Conservation (phyloP, 2,329 filamentous ascomycete species). For the Ophiostoma quercus region DNA sequence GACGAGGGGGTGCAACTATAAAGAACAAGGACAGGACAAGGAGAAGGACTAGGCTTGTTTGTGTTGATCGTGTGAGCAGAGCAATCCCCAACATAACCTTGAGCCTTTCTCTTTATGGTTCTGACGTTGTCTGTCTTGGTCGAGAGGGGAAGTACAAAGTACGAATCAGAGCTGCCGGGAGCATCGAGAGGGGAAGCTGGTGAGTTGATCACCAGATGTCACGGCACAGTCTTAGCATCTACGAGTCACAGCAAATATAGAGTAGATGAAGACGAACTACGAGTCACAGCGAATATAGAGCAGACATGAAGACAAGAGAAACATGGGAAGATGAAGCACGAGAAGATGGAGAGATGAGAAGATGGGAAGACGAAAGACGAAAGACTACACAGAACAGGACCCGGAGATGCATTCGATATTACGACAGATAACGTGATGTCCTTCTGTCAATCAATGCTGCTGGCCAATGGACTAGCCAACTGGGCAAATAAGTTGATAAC, state of each 20-base stretch:
- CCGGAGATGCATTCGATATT: not conserved
- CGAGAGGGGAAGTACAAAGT: slow-evolving; percentile 2
- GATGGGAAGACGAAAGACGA: no score
- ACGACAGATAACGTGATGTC: not conserved
- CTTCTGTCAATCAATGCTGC: not conserved
- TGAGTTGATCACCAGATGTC: not conserved
- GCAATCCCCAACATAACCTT: not conserved
- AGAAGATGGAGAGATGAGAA: no score
- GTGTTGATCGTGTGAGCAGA: slow-evolving; percentile 7
- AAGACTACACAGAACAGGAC: not conserved
- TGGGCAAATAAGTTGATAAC: not conserved
- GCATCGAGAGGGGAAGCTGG: not conserved
- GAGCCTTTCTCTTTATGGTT: no score
- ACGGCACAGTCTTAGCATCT: not conserved
- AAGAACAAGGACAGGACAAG: no score
- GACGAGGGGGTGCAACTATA: slow-evolving; percentile 13
- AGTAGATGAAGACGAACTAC: no score
- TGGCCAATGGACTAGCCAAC: not conserved
- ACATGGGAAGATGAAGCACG: no score
- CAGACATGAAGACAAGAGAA: no score
- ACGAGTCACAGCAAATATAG: no score
- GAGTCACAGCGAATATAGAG: no score
- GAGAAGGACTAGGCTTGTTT: not conserved
- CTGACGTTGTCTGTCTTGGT: not conserved
- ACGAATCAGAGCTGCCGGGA: not conserved